Base-by-base conservation (phyloP, 2,329 filamentous ascomycete species). In the Tolypocladium ovalisporum region DNA sequence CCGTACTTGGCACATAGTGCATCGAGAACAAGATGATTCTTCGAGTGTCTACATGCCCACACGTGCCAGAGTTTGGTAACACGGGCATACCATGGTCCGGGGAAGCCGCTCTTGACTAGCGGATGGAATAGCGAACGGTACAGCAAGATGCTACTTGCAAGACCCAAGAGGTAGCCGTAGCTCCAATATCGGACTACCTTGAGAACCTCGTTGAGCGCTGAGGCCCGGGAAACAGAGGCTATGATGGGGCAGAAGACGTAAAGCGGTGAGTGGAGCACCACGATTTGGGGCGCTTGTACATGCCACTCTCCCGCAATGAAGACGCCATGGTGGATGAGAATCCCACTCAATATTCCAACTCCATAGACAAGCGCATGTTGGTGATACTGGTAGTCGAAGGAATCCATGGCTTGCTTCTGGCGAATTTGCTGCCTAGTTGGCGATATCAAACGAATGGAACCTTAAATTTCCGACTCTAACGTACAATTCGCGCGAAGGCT, bases 41-140 rank as follows among this genome's bases (percentile, higher is more conserved):
- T 61, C 15, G 61, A 64, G 47, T 59, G 64, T 64, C 54, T 62
- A 59, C 19, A 59, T 47, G 53, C 58, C 62, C 61, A 67, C 4
- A 73, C 58, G 37, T 70, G 67, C 64, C 73, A 73, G 3, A 74
- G 62, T 54, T 76, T 75, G 19, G 67, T 68, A 22, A 73, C 58
- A 3, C 68, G 65, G 24, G 69, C 70, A 12, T 62, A 62, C 52
- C 68, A 67, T 1, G 75, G 75, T 0, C 75, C 73, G 1, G 67
- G 67, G 42, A 76, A 74, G 60, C 62, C 60, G 39, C 59, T 57
- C 15, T 66, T 55, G n/a, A 62, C 65, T 13, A 75, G 63, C 4
- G 69, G 70, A 56, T 76, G 75, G 58, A 74, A 75, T 56, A 72
- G 68, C 2, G 66, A 57, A 19, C 75, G 67, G 62, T 77, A 73